Conservation (phyloP, 371 early-diverging fungal genomes). For the Mortierella sp. region DNA sequence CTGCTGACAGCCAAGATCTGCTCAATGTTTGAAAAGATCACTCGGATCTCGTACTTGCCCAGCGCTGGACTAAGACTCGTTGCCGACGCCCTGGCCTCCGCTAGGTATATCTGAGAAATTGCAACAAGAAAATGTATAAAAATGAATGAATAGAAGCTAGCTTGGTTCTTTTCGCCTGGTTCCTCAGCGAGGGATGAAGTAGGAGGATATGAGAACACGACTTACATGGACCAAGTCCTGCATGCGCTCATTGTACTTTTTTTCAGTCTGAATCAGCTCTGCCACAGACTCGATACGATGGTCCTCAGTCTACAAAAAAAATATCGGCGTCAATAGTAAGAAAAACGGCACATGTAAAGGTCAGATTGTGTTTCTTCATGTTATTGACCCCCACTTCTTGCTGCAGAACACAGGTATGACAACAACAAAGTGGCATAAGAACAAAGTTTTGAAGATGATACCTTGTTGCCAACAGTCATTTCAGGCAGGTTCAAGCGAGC, state of each 20-base stretch:
- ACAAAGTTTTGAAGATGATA: background rate
- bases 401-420: background rate
- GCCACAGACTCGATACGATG: conserved; percentile 27
- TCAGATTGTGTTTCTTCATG: too few relatives aligned
- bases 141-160: background rate
- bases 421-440: background rate
- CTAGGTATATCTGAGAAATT: conserved; percentile 22
- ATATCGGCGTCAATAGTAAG: background rate
- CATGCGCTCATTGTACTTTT: conserved; percentile 39
- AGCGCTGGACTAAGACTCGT: conserved; percentile 15
- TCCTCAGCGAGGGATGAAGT: too few relatives aligned
- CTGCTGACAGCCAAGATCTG: conserved; percentile 34
- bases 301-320: conserved; percentile 29
- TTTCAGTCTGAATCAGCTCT: conserved; percentile 46
- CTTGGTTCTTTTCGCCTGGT: background rate
- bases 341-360: background rate
- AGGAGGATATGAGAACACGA: too few relatives aligned
- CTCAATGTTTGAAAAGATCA: conserved; percentile 48
- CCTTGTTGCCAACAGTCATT: conserved; percentile 28
- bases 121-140: background rate
- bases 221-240: conserved; percentile 39
- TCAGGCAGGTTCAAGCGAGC: conserved; percentile 14
- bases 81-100: conserved; percentile 19
- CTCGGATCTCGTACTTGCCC: conserved; percentile 45
- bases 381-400: background rate